These are phyloP conservation scores for Corylus avellana DNA, from an alignment of 306 rosid genomes.

Conservation along the genomic window DNA sequence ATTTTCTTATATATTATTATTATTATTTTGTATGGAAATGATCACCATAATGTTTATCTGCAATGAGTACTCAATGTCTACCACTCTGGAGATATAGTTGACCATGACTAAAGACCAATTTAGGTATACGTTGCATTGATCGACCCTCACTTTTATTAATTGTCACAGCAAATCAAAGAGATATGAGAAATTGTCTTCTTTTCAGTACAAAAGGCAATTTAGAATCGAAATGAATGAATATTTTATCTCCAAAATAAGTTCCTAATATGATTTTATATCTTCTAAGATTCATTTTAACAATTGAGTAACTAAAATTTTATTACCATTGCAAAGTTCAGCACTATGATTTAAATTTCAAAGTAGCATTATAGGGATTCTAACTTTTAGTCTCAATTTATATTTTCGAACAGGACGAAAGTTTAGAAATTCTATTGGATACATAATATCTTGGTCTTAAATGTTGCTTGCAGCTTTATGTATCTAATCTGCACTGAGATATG, in stretches of 20 bases:
- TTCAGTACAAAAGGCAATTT: background rate
- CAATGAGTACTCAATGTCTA: no score
- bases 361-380: background rate
- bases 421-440: background rate
- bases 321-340: background rate
- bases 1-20: background rate
- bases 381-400: background rate
- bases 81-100: background rate
- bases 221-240: background rate
- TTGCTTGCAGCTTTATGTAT: background rate
- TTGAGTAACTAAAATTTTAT: background rate
- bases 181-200: background rate
- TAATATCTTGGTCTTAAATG: background rate
- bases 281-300: background rate
- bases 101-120: background rate
- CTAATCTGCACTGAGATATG: background rate
- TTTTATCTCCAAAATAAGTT: background rate
- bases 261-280: background rate
- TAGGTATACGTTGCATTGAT: background rate
- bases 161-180: background rate
- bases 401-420: background rate
- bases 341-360: background rate
- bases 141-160: constrained; percentile 5
- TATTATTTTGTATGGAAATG: background rate
- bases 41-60: background rate